phyloP scores from a whole-genome alignment of 2,329 filamentous ascomycete species.

The Ascochyta clinopodiicola region DNA sequence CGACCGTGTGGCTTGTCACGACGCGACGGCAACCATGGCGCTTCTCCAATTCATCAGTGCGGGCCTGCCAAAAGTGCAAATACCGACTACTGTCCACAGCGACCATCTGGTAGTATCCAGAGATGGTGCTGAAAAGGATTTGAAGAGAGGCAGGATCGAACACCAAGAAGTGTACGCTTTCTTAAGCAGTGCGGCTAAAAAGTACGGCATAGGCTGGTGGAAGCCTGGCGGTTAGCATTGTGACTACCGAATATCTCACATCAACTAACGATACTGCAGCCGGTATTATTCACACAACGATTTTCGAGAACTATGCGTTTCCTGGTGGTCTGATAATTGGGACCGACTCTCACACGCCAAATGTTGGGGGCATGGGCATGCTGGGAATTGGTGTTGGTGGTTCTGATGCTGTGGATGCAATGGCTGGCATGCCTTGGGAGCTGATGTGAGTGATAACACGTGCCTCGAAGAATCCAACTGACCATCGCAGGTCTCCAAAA shows the following conservation, averaged over 20 bases:
- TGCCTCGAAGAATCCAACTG: not conserved
- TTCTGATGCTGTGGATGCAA: conserved; percentile 38
- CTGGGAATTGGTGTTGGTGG: conserved; percentile 45
- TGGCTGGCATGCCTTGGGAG: conserved; percentile 47
- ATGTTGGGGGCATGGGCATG: conserved; percentile 48
- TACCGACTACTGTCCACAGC: conserved; percentile 52
- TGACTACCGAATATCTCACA: too few species aligned
- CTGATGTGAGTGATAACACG: conserved; percentile 21
- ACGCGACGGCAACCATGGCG: conserved; percentile 54
- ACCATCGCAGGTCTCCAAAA: conserved; percentile 29
- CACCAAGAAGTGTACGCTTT: conserved; percentile 51
- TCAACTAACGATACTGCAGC: conserved; percentile 2
- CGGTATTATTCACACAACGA: conserved; percentile 47
- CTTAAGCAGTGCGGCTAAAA: conserved; percentile 46
- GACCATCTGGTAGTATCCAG: conserved; percentile 50
- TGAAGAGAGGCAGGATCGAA: conserved; percentile 34
- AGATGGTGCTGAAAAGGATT: conserved; percentile 41
- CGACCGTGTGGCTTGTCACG: conserved; percentile 52
- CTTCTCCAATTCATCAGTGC: conserved; percentile 53
- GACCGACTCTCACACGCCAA: conserved; percentile 50
- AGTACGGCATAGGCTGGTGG: conserved; percentile 48
- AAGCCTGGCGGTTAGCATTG: conserved; percentile 17
- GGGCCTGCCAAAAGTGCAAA: conserved; percentile 46
- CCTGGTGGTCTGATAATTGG: conserved; percentile 48
- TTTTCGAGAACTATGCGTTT: conserved; percentile 52